These are phyloP conservation scores for Atalantia buxifolia DNA, from an alignment of 345 rosid genomes.

Conservation along the genomic window DNA sequence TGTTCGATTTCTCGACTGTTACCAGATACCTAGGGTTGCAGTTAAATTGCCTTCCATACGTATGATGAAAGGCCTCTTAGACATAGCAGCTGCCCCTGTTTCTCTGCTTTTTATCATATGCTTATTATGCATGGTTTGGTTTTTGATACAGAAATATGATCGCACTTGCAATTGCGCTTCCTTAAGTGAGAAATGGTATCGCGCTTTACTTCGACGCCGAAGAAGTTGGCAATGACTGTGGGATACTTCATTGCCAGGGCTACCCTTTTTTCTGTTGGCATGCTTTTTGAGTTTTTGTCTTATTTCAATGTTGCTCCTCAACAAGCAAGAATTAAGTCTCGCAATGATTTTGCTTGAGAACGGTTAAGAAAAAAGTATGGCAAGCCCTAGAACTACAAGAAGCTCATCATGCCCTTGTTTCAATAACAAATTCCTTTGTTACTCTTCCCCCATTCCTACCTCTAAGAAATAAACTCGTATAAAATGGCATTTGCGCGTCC, in stretches of 20 bases:
- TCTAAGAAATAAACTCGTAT: no score
- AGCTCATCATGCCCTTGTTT: no score
- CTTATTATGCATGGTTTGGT: neutral
- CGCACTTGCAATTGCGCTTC: neutral
- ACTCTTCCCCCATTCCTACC: no score
- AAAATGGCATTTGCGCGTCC: no score
- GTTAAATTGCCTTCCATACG: neutral
- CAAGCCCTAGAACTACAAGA: constrained; percentile 3
- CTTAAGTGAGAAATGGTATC: constrained; percentile 31
- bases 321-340: constrained; percentile 78
- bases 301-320: constrained; percentile 61
- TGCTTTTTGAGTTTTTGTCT: constrained; percentile 45
- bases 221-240: constrained; percentile 54
- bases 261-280: constrained; percentile 46
- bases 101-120: no score
- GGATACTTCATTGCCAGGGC: constrained; percentile 56
- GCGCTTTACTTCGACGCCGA: constrained; percentile 62
- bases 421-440: no score
- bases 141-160: neutral
- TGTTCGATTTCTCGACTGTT: neutral
- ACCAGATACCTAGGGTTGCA: neutral
- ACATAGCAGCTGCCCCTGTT: neutral
- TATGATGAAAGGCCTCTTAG: constrained; percentile 10
- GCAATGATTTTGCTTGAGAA: constrained; percentile 62
- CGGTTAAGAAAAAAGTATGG: constrained; percentile 57